These are phyloP conservation scores for Cladosporium colombiae DNA, from an alignment of 2,329 filamentous ascomycete genomes.

Conservation along the genomic window DNA sequence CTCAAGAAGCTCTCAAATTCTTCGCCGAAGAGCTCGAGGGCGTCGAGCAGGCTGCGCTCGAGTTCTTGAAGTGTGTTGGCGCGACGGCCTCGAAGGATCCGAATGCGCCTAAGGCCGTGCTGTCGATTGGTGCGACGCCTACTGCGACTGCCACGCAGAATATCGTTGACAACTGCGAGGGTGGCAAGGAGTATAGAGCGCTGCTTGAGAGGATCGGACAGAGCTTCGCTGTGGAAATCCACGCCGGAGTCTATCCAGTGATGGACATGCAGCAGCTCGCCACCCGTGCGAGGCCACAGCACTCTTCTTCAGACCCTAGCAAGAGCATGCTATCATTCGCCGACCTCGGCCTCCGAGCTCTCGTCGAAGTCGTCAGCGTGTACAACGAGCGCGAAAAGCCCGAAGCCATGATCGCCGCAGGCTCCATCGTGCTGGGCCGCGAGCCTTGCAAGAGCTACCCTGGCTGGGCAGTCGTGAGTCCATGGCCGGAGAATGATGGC, in stretches of 20 bases:
- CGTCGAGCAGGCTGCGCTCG: conserved; percentile 50
- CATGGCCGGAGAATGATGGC: conserved; percentile 51
- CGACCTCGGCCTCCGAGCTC: conserved; percentile 66
- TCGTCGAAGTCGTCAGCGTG: conserved; percentile 70
- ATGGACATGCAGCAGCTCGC: conserved; percentile 79
- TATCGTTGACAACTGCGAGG: conserved; percentile 41
- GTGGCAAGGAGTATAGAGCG: conserved; percentile 37
- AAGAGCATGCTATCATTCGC: conserved; percentile 45
- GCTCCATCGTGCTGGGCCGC: conserved; percentile 68
- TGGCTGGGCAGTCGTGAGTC: conserved; percentile 69
- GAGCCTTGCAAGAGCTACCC: conserved; percentile 71
- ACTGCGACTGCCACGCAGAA: conserved; percentile 69
- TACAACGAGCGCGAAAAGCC: conserved; percentile 61
- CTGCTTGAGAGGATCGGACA: conserved; percentile 41
- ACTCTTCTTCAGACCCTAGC: conserved; percentile 30
- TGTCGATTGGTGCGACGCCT: conserved; percentile 77
- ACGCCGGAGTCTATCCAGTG: conserved; percentile 74
- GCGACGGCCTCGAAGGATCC: conserved; percentile 20
- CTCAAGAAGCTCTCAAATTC: conserved; percentile 60
- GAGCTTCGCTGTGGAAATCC: conserved; percentile 60
- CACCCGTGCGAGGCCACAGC: conserved; percentile 60
- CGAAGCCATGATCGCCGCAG: conserved; percentile 70
- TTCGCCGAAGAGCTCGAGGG: conserved; percentile 62
- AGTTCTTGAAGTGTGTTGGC: conserved; percentile 32
- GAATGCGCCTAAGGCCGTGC: conserved; percentile 44